Evolutionary conservation across 176 grass and related monocot species (phyloP).

Genomic region (Microstegium vimineum): DNA sequence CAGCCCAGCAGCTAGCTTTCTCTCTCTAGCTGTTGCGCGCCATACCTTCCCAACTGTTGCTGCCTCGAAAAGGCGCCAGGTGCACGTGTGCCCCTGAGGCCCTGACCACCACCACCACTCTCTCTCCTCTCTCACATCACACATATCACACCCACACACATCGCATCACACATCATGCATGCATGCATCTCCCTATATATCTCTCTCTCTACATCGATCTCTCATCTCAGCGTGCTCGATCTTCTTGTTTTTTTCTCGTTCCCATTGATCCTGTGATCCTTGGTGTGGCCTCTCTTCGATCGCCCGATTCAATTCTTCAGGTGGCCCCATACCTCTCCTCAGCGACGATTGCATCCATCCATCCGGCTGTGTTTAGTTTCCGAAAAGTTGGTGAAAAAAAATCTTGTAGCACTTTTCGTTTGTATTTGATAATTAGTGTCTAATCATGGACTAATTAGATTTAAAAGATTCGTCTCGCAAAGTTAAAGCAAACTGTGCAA

Average conservation of each 20-base stretch:
- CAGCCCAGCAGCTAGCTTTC: not conserved
- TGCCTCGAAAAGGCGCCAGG: slow-evolving; percentile 49
- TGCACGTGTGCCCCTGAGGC: slow-evolving; percentile 50
- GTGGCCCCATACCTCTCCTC: slow-evolving; percentile 35
- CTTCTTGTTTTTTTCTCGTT: too few species aligned
- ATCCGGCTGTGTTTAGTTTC: too few species aligned
- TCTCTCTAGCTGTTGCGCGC: slow-evolving; percentile 47
- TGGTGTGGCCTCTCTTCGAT: not conserved
- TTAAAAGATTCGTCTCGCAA: too few species aligned
- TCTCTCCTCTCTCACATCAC: slow-evolving; percentile 27
- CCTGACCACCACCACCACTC: slow-evolving; percentile 18
- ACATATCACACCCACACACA: slow-evolving; percentile 44
- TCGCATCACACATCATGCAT: slow-evolving; percentile 26
- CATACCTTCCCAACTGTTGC: slow-evolving; percentile 63
- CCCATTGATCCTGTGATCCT: too few species aligned
- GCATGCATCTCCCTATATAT: not conserved
- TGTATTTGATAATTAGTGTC: too few species aligned
- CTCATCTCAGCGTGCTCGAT: too few species aligned
- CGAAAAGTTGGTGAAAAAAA: too few species aligned
- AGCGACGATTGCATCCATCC: slow-evolving; percentile 1
- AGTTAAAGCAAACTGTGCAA: too few species aligned
- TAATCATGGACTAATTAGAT: too few species aligned
- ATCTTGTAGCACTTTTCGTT: too few species aligned
- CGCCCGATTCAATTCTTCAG: slow-evolving; percentile 19
- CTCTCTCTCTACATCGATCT: not conserved